These are phyloP conservation scores for Lipomyces kockii DNA, from an alignment of 805 yeast species.

Conservation along the genomic window DNA sequence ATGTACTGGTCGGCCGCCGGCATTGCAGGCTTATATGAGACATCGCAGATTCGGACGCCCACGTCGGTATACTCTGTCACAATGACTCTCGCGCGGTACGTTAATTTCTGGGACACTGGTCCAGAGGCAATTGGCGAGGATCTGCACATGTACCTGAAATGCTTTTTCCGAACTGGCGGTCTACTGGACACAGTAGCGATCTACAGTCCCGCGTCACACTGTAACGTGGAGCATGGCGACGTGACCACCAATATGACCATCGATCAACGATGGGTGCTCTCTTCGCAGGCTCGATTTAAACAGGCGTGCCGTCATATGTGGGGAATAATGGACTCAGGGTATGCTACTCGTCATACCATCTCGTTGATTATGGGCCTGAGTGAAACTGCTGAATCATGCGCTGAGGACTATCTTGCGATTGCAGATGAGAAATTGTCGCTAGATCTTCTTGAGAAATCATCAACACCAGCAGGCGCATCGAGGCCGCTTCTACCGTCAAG, in stretches of 20 bases:
- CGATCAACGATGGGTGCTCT: slow-evolving; percentile 19
- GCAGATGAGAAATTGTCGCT: not conserved
- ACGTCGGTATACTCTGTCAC: slow-evolving; percentile 37
- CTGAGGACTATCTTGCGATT: not conserved
- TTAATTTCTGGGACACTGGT: slow-evolving; percentile 38
- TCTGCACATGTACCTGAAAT: slow-evolving; percentile 37
- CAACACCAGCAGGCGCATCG: not conserved
- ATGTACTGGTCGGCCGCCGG: slow-evolving; percentile 39
- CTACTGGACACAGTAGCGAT: slow-evolving; percentile 30
- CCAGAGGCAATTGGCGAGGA: slow-evolving; percentile 39
- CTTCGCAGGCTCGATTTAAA: slow-evolving; percentile 29
- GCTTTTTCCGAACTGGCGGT: slow-evolving; percentile 33
- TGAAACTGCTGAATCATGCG: not conserved
- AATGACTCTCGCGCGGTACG: slow-evolving; percentile 30
- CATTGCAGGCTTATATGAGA: slow-evolving; percentile 33
- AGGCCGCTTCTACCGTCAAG: not conserved
- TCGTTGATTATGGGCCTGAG: not conserved
- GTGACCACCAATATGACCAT: not conserved
- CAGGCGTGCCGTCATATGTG: slow-evolving; percentile 40
- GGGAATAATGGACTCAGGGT: slow-evolving; percentile 38
- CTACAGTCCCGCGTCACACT: slow-evolving; percentile 37
- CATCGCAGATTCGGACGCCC: slow-evolving; percentile 35
- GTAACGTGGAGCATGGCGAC: slow-evolving; percentile 33
- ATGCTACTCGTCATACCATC: slow-evolving; percentile 26
- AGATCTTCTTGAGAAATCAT: not conserved